Conservation (phyloP, 2,329 filamentous ascomycete genomes). For the Alternaria arbusti region DNA sequence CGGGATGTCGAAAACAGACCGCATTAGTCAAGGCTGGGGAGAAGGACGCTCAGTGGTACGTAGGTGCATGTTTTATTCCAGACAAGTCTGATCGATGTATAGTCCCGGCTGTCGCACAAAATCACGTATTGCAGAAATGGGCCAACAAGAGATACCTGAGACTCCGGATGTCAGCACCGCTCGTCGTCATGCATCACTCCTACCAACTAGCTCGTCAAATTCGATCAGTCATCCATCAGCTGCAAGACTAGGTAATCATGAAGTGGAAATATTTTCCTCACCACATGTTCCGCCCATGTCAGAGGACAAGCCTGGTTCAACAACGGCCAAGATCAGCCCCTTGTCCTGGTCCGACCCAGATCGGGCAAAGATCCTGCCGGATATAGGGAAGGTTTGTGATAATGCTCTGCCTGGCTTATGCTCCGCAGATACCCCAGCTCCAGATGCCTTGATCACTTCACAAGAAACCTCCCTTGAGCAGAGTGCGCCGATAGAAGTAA, state of each 20-base stretch:
- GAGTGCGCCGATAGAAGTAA: not conserved
- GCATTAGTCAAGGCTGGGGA: not conserved
- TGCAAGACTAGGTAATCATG: not conserved
- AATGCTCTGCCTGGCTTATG: not conserved
- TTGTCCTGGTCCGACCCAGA: conserved; percentile 6
- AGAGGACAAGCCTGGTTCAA: not conserved
- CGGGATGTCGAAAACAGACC: conserved; percentile 15
- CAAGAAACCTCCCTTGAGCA: not conserved
- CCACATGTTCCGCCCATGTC: not conserved
- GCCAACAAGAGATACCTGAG: conserved; percentile 21
- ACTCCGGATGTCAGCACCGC: conserved; percentile 11
- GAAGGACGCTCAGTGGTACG: conserved; percentile 17
- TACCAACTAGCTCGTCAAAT: not conserved
- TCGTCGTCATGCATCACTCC: not conserved
- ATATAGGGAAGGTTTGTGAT: conserved; percentile 5
- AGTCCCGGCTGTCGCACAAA: conserved; percentile 16
- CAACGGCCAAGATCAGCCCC: not conserved
- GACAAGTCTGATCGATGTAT: not conserved
- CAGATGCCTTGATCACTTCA: not conserved
- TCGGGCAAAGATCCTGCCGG: not conserved
- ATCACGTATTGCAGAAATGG: not conserved
- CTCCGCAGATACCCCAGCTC: not conserved
- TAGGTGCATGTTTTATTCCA: not conserved
- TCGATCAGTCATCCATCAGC: not conserved
- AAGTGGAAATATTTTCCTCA: not conserved